Conservation (phyloP, 179 eudicot genomes). For the Camellia oleifera region DNA sequence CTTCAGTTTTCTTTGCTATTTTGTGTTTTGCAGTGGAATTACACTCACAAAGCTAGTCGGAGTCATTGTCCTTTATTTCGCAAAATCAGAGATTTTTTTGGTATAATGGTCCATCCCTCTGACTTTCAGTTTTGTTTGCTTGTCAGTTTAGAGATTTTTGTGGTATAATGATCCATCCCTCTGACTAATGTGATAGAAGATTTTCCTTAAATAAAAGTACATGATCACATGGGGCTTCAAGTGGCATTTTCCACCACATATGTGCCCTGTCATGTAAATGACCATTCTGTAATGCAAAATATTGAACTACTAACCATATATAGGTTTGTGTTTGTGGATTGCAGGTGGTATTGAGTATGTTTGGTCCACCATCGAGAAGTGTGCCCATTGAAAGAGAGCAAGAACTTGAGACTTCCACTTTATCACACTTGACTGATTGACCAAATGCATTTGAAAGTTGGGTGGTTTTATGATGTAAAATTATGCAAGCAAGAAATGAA, state of each 20-base stretch:
- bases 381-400: conserved; percentile 42
- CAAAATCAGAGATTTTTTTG: conserved; percentile 94
- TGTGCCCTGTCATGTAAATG: neutral
- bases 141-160: neutral
- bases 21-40: conserved; percentile 73
- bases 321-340: conserved; percentile 13
- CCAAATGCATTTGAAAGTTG: neutral
- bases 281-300: neutral
- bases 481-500: neutral
- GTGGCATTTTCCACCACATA: neutral
- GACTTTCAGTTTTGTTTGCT: conserved; percentile 9
- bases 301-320: neutral
- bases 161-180: neutral
- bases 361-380: conserved; percentile 85
- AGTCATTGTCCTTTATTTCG: conserved; percentile 80
- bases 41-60: conserved; percentile 95
- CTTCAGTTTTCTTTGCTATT: neutral
- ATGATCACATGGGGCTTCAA: neutral
- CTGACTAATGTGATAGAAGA: neutral
- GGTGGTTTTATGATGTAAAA: conserved; percentile 1
- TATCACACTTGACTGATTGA: conserved; percentile 26
- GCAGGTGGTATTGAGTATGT: conserved; percentile 84
- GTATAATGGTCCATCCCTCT: conserved; percentile 33
- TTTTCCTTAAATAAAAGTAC: neutral
- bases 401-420: conserved; percentile 57